These are phyloP conservation scores for Phaeosphaeriaceae sp. DNA, from an alignment of 2,329 filamentous ascomycete genomes.

Conservation along the genomic window DNA sequence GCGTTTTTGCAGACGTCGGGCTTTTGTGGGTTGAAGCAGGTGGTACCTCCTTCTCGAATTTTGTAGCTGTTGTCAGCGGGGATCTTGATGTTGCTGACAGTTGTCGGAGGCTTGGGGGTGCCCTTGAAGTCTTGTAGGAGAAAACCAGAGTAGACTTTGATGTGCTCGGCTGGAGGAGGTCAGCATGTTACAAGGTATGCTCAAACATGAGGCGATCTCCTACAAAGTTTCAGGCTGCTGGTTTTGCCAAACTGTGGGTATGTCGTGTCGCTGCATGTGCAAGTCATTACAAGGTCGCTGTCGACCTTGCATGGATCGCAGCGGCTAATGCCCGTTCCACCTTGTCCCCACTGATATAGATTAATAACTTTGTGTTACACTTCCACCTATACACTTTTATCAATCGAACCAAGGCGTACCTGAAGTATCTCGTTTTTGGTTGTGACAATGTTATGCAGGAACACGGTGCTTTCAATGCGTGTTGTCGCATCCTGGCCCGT, in stretches of 20 bases:
- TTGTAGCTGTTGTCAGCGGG: background rate
- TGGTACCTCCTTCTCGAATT: background rate
- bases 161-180: background rate
- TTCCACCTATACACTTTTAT: background rate
- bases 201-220: background rate
- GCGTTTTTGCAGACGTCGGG: too few relatives aligned
- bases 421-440: background rate
- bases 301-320: background rate
- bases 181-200: background rate
- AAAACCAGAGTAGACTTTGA: background rate
- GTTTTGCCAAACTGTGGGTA: background rate
- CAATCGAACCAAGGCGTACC: background rate
- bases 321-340: background rate
- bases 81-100: background rate
- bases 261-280: background rate
- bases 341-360: background rate
- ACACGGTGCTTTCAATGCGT: constrained; percentile 1
- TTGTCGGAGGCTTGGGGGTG: background rate
- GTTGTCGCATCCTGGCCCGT: constrained; percentile 1
- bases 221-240: background rate
- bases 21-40: background rate
- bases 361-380: background rate
- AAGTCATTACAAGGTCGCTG: constrained; percentile 1
- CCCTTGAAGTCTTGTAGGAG: background rate
- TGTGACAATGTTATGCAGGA: background rate